Evolutionary conservation across 2,329 filamentous ascomycete genomes (phyloP).

Genomic region (Pseudopithomyces chartarum): DNA sequence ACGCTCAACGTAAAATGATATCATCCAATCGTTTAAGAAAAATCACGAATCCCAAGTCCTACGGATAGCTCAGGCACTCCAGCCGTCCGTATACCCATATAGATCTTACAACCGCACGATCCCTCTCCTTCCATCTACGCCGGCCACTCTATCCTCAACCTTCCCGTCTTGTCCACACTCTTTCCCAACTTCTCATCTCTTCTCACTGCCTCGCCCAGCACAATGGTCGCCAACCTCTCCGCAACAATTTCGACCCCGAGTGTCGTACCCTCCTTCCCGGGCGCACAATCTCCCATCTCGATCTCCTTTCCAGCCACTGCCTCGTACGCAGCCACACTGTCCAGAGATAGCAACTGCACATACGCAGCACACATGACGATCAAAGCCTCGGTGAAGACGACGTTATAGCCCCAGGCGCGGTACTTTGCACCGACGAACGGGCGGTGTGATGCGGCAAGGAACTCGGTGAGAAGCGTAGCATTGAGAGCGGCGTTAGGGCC

Average conservation of each 20-base stretch:
- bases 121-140: not conserved
- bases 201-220: constrained; percentile 39
- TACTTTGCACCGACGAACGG: constrained; percentile 36
- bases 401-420: constrained; percentile 42
- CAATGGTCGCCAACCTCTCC: constrained; percentile 37
- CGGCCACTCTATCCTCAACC: constrained; percentile 22
- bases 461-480: constrained; percentile 30
- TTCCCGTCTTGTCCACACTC: constrained; percentile 20
- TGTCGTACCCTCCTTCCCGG: constrained; percentile 23
- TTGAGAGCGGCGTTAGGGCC: constrained; percentile 31
- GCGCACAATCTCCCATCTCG: constrained; percentile 34
- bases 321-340: constrained; percentile 33
- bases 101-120: too few species aligned
- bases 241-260: constrained; percentile 35
- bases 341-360: constrained; percentile 36
- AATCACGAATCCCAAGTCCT: too few species aligned
- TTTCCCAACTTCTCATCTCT: constrained; percentile 41
- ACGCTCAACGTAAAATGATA: too few species aligned
- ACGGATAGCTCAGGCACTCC: too few species aligned
- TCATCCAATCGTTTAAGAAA: too few species aligned
- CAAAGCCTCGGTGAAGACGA: constrained; percentile 35
- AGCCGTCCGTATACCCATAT: too few species aligned
- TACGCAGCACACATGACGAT: constrained; percentile 43
- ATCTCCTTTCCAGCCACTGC: constrained; percentile 26
- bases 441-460: constrained; percentile 24